Evolutionary conservation across 495 filamentous ascomycete genomes (phyloP), one percentile per base, ranked within the genome.

Genomic region (Hyaloscypha bicolor): DNA sequence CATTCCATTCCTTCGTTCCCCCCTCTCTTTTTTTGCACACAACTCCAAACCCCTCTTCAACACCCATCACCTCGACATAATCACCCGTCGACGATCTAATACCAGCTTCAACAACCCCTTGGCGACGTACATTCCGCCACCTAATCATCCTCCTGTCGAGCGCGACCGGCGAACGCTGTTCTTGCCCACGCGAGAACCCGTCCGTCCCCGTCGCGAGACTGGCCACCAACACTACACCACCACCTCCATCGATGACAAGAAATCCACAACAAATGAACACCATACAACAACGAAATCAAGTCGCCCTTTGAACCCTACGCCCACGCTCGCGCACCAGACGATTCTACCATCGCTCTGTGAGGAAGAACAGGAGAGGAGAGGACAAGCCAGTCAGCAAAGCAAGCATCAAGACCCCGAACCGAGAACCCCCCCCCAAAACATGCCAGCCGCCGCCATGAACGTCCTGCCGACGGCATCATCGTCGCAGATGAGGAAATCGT

Each of bases 381-480:
- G 31, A 60, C 75, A 80, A 25, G 25, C 25, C 25, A 25, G n/a
- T n/a, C 25, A 25, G n/a, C 25, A 1, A 1, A 25, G 25, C 25
- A 25, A 68, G 74, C 73, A 76, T 70, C 75, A 75, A 73, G 69
- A 67, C 64, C 64, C 76, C 42, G 11, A 48, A 48, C 11, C 80
- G 84, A 25, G 25, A 64, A 42, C 56, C 21, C 59, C 66, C 25
- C 25, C 25, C 25, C 25, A 25, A 25, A 69, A 63, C 25, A 89
- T 89, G 82, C 85, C 88, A 69, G 86, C 82, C 80, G 84, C 87
- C 75, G 88, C 84, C 80, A 86, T 86, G 78, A 85, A 85, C 71
- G 80, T 83, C 67, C 80, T 83, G 69, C 79, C 84, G 60, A 78
- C 85, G 55, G 76, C 85, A 71, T 79, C 85, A 67, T 74, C 85